A percentile compares a stretch with the other conserved stretches of the same genome.
Evolutionary conservation across 2,329 filamentous ascomycete genomes (phyloP).

Genomic region (Calonectria multiphialidica): DNA sequence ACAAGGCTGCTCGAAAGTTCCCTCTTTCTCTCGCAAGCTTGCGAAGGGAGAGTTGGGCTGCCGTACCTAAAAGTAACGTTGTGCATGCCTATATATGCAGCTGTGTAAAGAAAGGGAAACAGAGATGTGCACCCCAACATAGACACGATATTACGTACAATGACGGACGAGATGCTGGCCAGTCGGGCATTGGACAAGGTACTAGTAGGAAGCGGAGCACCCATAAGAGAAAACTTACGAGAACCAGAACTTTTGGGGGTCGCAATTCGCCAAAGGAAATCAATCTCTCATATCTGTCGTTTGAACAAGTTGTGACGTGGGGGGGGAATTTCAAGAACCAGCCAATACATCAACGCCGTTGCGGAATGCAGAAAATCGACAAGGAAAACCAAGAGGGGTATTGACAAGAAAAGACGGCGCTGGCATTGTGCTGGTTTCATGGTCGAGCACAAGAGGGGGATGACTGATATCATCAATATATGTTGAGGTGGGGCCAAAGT

Average conservation of each 20-base stretch:
- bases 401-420: slow-evolving; percentile 33
- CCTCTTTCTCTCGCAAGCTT: neutral
- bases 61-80: slow-evolving; percentile 6
- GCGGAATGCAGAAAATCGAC: slow-evolving; percentile 33
- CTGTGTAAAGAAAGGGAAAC: slow-evolving; percentile 14
- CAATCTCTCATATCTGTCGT: slow-evolving; percentile 31
- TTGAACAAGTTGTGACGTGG: slow-evolving; percentile 10
- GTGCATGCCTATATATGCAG: slow-evolving; percentile 10
- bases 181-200: neutral
- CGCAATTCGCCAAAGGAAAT: slow-evolving; percentile 20
- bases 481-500: neutral
- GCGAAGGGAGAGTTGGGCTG: neutral
- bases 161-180: neutral
- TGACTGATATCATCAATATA: slow-evolving; percentile 14
- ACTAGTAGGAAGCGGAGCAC: slow-evolving; percentile 7
- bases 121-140: neutral
- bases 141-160: neutral
- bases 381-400: slow-evolving; percentile 29
- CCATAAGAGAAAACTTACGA: neutral
- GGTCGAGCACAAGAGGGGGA: slow-evolving; percentile 30
- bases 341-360: slow-evolving; percentile 33
- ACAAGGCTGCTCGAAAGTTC: slow-evolving; percentile 1
- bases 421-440: slow-evolving; percentile 28
- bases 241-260: slow-evolving; percentile 22
- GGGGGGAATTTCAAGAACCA: slow-evolving; percentile 18